Percentiles rank a stretch among this genome's conserved stretches.
Conservation (phyloP, 1,139 yeast genomes). For the Blastobotrys capitulatus region DNA sequence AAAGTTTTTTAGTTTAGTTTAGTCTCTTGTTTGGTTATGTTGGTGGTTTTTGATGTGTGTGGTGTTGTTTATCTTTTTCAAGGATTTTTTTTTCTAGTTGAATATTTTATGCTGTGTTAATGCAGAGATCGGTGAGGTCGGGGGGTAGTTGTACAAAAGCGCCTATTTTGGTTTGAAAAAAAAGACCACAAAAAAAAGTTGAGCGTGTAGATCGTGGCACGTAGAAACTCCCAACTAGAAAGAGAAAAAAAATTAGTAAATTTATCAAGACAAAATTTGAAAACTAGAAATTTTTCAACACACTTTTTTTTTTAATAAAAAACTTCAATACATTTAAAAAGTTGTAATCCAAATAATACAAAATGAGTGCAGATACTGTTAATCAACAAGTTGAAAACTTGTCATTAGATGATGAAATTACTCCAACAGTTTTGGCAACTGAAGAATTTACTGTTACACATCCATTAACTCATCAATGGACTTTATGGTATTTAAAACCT, state of each 20-base stretch:
- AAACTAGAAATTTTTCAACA: background rate
- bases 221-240: slow-evolving; percentile 3
- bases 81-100: background rate
- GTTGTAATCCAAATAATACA: background rate
- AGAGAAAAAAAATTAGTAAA: background rate
- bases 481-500: slow-evolving; percentile 94
- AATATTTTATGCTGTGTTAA: no score
- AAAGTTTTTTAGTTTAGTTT: no score
- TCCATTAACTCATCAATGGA: slow-evolving; percentile 91
- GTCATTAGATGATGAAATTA: slow-evolving; percentile 17
- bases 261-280: background rate
- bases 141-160: no score
- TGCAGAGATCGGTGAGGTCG: no score
- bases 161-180: no score
- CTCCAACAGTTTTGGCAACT: slow-evolving; percentile 54
- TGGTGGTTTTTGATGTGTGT: no score
- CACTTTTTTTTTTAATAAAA: background rate
- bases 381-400: slow-evolving; percentile 23
- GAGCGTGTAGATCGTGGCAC: background rate
- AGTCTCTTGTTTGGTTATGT: no score
- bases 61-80: no score
- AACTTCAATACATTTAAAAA: background rate
- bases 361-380: slow-evolving; percentile 13
- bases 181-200: no score
- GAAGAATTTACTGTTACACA: slow-evolving; percentile 79